These are phyloP conservation scores for Solanum dulcamara DNA, from an alignment of 257 asterid species.

Conservation along the genomic window DNA sequence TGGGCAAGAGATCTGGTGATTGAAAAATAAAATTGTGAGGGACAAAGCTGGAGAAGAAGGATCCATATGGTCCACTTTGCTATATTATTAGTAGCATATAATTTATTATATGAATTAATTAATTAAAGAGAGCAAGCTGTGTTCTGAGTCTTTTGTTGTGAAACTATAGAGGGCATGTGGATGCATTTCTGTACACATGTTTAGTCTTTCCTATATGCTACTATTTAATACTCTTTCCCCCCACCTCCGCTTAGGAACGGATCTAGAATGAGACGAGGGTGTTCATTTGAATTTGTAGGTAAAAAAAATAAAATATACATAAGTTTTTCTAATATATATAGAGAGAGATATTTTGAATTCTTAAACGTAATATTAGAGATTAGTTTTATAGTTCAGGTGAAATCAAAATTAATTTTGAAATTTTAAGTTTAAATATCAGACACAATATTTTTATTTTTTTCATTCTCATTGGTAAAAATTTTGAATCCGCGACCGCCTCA, in stretches of 20 bases:
- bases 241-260: background rate
- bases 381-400: no score
- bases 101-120: background rate
- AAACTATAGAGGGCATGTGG: constrained; percentile 15
- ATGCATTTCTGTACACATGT: constrained; percentile 19
- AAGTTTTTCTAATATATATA: no score
- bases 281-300: background rate
- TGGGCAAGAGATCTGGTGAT: background rate
- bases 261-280: background rate
- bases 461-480: no score
- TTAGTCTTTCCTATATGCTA: background rate
- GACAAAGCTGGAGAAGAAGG: background rate
- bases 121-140: background rate
- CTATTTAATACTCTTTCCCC: background rate
- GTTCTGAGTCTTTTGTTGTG: background rate
- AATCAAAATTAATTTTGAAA: no score
- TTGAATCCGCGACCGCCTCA: no score
- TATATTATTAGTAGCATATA: background rate
- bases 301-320: no score
- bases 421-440: no score
- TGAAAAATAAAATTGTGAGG: background rate
- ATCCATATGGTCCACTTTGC: constrained; percentile 8
- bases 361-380: no score
- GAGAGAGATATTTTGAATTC: no score
- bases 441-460: no score